Evolutionary conservation across 2,329 filamentous ascomycete species (phyloP).

Genomic region (Pyrenochaeta sp.): DNA sequence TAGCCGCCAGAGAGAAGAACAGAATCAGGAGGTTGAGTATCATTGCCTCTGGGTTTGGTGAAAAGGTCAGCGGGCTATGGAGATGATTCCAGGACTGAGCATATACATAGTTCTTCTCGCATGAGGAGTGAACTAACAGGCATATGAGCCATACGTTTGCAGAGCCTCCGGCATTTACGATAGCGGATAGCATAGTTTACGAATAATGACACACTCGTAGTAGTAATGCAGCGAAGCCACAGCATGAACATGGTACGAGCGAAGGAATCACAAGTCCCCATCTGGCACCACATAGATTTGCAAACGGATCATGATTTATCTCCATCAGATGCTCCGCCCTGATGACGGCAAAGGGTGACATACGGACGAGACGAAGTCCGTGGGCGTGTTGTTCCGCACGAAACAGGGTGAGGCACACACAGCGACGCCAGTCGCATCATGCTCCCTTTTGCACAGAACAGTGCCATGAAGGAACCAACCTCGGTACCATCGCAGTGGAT

Average conservation of each 20-base stretch:
- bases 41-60: conserved; percentile 34
- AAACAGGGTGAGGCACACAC: background rate
- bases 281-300: background rate
- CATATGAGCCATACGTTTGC: background rate
- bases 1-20: conserved; percentile 25
- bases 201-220: background rate
- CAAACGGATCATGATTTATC: background rate
- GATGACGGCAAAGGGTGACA: background rate
- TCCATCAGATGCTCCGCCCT: background rate
- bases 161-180: background rate
- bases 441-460: background rate
- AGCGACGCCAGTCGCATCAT: background rate
- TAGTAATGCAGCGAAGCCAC: background rate
- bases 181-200: background rate
- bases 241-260: background rate
- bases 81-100: background rate
- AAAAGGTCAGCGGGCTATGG: conserved; percentile 39
- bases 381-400: background rate
- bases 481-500: background rate
- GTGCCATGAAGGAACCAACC: background rate
- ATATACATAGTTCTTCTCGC: background rate
- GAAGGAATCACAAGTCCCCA: background rate
- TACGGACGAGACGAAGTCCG: background rate
- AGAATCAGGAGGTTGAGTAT: conserved; percentile 34
- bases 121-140: background rate